Evolutionary conservation across 805 yeast genomes (phyloP).

Genomic region (Candida succiphila): DNA sequence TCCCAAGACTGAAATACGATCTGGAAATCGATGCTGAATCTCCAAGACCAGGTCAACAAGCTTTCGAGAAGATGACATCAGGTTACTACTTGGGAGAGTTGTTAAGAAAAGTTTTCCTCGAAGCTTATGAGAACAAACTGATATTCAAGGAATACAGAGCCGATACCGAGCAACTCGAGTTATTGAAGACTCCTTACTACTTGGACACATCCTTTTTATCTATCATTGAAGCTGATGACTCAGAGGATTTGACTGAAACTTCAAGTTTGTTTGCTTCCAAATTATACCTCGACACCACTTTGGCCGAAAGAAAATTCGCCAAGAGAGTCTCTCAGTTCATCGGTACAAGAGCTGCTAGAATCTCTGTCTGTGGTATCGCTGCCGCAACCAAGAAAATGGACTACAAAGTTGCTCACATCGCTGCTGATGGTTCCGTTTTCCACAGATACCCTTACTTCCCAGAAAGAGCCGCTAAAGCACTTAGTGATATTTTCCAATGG

Average conservation of each 20-base stretch:
- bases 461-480: constrained; percentile 85
- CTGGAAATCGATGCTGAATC: constrained; percentile 71
- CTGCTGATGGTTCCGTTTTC: constrained; percentile 96
- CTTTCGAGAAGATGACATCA: constrained; percentile 96
- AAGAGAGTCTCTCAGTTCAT: constrained; percentile 78
- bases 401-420: constrained; percentile 72
- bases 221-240: constrained; percentile 80
- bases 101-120: constrained; percentile 71
- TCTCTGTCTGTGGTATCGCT: constrained; percentile 93
- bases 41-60: constrained; percentile 96
- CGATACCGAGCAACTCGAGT: constrained; percentile 46
- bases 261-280: constrained; percentile 51
- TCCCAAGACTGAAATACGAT: constrained; percentile 91
- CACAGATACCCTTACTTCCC: constrained; percentile 92
- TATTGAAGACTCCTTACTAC: constrained; percentile 55
- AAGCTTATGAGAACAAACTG: constrained; percentile 53
- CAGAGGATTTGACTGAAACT: constrained; percentile 73
- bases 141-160: constrained; percentile 47
- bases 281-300: constrained; percentile 58
- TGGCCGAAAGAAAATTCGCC: constrained; percentile 74
- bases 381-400: constrained; percentile 90
- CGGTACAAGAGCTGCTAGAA: constrained; percentile 91
- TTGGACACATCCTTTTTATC: constrained; percentile 90
- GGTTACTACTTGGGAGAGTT: constrained; percentile 96
- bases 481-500: constrained; percentile 92